Evolutionary conservation across 208 protist species (phyloP).

Genomic region (Leishmania turanica): DNA sequence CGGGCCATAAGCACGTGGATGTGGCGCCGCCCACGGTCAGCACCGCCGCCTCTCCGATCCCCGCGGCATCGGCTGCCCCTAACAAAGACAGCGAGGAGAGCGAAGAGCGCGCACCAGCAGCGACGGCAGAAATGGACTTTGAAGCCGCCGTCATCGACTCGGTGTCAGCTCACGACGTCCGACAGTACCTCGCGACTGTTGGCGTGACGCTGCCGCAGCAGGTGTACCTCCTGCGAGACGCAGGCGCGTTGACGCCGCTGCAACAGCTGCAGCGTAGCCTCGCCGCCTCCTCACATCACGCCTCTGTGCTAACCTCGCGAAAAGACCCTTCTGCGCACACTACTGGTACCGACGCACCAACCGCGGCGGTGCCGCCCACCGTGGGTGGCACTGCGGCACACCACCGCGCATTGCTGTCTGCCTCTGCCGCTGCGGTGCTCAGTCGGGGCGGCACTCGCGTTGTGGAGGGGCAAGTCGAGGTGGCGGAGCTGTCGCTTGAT

Average conservation of each 20-base stretch:
- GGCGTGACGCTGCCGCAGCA: constrained; percentile 39
- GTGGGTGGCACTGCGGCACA: not conserved
- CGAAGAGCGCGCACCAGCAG: not conserved
- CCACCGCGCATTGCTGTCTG: not conserved
- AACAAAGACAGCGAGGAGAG: no score
- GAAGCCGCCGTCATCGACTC: constrained; percentile 9
- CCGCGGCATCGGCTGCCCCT: not conserved
- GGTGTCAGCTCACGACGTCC: constrained; percentile 24
- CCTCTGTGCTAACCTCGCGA: not conserved
- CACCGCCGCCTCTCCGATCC: not conserved
- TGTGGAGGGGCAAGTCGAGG: constrained; percentile 33
- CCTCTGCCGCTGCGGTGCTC: constrained; percentile 2
- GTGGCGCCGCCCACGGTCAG: not conserved
- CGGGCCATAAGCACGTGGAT: not conserved
- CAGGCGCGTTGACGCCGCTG: not conserved
- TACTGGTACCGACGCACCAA: not conserved
- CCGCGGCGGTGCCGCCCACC: not conserved
- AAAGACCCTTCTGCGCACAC: not conserved
- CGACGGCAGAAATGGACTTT: not conserved
- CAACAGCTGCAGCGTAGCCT: constrained; percentile 3
- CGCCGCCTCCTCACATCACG: not conserved
- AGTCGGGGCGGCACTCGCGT: constrained; percentile 11
- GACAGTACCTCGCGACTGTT: constrained; percentile 29
- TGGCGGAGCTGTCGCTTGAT: constrained; percentile 29
- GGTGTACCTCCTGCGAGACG: constrained; percentile 28